Evolutionary conservation across 768 basidiomycete species (phyloP).

Genomic region (Leccinum truebloodii): DNA sequence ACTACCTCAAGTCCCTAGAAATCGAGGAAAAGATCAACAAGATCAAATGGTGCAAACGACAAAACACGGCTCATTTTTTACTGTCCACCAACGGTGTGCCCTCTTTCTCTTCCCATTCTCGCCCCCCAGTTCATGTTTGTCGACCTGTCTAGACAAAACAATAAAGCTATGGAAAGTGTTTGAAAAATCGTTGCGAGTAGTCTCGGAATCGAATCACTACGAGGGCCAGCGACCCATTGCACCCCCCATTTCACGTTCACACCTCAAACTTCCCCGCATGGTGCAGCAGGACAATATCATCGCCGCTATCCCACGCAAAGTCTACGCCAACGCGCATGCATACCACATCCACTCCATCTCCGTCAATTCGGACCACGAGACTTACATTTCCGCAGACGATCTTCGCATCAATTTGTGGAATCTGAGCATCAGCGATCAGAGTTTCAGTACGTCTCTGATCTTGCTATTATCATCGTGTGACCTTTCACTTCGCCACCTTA

Average conservation of each 20-base stretch:
- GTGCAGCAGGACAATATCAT: constrained; percentile 96
- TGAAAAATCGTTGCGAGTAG: constrained; percentile 93
- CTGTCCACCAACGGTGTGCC: constrained; percentile 91
- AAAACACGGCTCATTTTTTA: constrained; percentile 96
- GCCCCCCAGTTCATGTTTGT: constrained; percentile 1
- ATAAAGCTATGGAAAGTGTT: constrained; percentile 99
- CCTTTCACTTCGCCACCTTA: constrained; percentile 33
- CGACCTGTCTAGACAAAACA: constrained; percentile 79
- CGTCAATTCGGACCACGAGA: constrained; percentile 99
- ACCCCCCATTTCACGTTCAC: constrained; percentile 54
- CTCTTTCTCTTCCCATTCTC: neutral
- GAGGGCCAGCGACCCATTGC: constrained; percentile 74
- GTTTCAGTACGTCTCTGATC: constrained; percentile 78
- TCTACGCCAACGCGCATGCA: constrained; percentile 98
- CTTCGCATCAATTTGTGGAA: constrained; percentile 98
- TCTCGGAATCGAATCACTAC: constrained; percentile 93
- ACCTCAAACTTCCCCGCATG: constrained; percentile 89
- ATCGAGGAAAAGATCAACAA: constrained; percentile 99
- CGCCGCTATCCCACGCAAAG: constrained; percentile 97
- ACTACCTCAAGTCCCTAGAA: constrained; percentile 99
- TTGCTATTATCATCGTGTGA: constrained; percentile 1
- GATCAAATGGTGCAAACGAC: constrained; percentile 99
- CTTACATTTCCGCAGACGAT: constrained; percentile 99
- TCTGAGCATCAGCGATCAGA: constrained; percentile 96
- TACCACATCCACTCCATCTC: constrained; percentile 99